Percentiles rank a stretch among this genome's conserved stretches.
These are phyloP conservation scores for Tieghemostelium lacteum DNA, from an alignment of 78 protist genomes.

Conservation along the genomic window DNA sequence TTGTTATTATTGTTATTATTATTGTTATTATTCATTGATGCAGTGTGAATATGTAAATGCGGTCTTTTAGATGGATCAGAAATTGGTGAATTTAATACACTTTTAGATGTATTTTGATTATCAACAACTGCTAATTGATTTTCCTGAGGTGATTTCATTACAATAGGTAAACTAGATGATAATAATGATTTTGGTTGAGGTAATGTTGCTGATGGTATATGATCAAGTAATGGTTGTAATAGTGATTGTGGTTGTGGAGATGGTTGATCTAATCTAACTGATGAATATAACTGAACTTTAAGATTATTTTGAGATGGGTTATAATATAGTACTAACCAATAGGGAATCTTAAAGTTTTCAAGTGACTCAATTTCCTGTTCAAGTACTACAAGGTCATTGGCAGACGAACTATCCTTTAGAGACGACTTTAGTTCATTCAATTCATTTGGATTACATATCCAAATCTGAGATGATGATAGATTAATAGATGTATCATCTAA, in stretches of 20 bases:
- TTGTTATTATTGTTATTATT: too few species aligned
- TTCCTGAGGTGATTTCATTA: too few species aligned
- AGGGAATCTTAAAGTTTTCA: constrained; percentile 33
- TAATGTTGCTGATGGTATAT: too few species aligned
- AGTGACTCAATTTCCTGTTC: neutral
- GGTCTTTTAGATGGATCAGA: neutral
- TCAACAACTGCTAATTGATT: too few species aligned
- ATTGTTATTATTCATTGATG: neutral
- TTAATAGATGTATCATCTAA: neutral
- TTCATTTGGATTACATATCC: constrained; percentile 22
- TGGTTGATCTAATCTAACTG: neutral
- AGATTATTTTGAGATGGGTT: constrained; percentile 20
- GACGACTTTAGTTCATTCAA: neutral
- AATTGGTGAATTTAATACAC: neutral
- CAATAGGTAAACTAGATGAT: neutral
- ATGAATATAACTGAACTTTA: constrained; percentile 53
- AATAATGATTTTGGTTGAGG: neutral
- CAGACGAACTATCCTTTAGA: neutral
- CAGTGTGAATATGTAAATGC: too few species aligned
- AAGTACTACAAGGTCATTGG: neutral
- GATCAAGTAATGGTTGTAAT: too few species aligned
- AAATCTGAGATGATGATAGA: constrained; percentile 21
- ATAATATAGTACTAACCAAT: constrained; percentile 56
- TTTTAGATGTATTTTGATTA: neutral
- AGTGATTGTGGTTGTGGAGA: constrained; percentile 9